phyloP scores from a whole-genome alignment of 345 rosid genomes.

The Pseudoturritis turrita region DNA sequence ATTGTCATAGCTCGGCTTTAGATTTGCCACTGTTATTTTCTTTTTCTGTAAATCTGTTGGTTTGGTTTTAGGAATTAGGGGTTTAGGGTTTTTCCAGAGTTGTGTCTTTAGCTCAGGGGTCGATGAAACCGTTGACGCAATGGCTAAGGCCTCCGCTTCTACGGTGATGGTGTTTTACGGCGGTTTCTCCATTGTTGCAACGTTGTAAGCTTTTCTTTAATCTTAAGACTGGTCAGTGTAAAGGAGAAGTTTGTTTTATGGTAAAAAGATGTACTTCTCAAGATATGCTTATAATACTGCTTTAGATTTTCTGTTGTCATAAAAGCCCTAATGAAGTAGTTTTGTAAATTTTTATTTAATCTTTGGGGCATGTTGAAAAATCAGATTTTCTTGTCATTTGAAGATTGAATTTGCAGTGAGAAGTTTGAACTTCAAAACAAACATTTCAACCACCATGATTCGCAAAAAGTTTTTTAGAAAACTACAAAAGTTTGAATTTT shows the following conservation, averaged over 20 bases:
- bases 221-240: background rate
- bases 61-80: background rate
- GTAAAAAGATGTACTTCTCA: background rate
- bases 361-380: too few relatives aligned
- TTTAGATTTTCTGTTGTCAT: too few relatives aligned
- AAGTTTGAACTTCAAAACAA: too few relatives aligned
- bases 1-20: background rate
- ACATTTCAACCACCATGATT: too few relatives aligned
- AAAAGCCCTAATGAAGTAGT: too few relatives aligned
- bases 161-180: background rate
- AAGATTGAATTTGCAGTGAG: too few relatives aligned
- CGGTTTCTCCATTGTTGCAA: background rate
- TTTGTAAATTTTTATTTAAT: too few relatives aligned
- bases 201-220: background rate
- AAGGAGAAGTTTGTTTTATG: background rate
- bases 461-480: too few relatives aligned
- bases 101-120: slow-evolving; percentile 9
- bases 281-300: background rate
- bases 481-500: too few relatives aligned
- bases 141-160: background rate
- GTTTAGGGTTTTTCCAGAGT: background rate
- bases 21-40: background rate
- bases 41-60: slow-evolving; percentile 11
- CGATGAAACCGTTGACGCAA: slow-evolving; percentile 5
- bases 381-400: too few relatives aligned